Conservation (phyloP, 2,329 filamentous ascomycete species). For the Laburnicola sp. region DNA sequence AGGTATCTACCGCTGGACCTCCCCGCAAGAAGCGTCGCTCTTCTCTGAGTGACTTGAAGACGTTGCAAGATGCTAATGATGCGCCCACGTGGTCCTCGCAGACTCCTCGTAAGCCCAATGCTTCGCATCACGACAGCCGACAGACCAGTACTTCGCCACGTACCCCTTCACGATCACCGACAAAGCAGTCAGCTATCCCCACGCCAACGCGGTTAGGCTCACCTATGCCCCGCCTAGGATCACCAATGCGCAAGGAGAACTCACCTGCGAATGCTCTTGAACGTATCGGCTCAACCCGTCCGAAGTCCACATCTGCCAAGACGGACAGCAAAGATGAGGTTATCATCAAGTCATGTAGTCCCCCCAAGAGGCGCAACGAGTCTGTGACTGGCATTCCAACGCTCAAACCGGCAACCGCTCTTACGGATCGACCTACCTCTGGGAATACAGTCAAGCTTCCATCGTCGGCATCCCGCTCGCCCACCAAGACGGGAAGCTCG, state of each 20-base stretch:
- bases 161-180: slow-evolving; percentile 37
- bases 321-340: slow-evolving; percentile 39
- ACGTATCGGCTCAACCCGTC: slow-evolving; percentile 26
- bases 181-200: slow-evolving; percentile 46
- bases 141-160: slow-evolving; percentile 36
- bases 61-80: slow-evolving; percentile 62
- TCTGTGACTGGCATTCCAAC: slow-evolving; percentile 56
- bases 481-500: slow-evolving; percentile 28
- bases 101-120: slow-evolving; percentile 39
- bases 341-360: slow-evolving; percentile 43
- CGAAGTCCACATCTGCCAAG: slow-evolving; percentile 26
- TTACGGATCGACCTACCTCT: slow-evolving; percentile 54
- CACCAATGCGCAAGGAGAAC: slow-evolving; percentile 51
- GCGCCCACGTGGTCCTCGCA: slow-evolving; percentile 44
- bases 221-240: slow-evolving; percentile 49
- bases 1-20: slow-evolving; percentile 46
- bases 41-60: slow-evolving; percentile 83
- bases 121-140: slow-evolving; percentile 24
- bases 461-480: slow-evolving; percentile 41
- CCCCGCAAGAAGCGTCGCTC: slow-evolving; percentile 78
- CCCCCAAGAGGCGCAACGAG: slow-evolving; percentile 51
- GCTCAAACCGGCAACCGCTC: slow-evolving; percentile 51
- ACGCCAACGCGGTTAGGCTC: slow-evolving; percentile 47
- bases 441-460: slow-evolving; percentile 64
- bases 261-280: slow-evolving; percentile 41